A percentile compares a stretch with the other conserved stretches of the same genome.
These are phyloP conservation scores for Euclidium syriacum DNA, from an alignment of 345 rosid genomes.

Conservation along the genomic window DNA sequence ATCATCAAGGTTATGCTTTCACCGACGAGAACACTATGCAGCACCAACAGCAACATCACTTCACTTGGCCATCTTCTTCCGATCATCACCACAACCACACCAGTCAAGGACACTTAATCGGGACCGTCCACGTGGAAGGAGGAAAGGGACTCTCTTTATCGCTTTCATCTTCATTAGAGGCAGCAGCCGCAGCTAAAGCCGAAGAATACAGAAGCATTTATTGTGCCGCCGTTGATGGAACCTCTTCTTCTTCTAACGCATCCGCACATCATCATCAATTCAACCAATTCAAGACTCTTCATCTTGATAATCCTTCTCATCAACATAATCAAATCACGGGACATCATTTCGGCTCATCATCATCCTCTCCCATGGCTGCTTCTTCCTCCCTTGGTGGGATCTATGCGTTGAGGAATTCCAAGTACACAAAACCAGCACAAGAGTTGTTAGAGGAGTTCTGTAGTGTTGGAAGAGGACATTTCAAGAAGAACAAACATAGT, in stretches of 20 bases:
- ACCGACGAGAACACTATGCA: slow-evolving; percentile 18
- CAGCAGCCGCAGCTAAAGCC: slow-evolving; percentile 72
- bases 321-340: slow-evolving; percentile 11
- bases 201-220: slow-evolving; percentile 61
- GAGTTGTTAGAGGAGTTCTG: slow-evolving; percentile 92
- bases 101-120: slow-evolving; percentile 36
- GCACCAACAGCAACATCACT: slow-evolving; percentile 42
- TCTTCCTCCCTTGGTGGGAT: slow-evolving; percentile 30
- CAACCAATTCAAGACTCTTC: too few relatives aligned
- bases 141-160: slow-evolving; percentile 79
- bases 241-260: slow-evolving; percentile 7
- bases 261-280: not conserved
- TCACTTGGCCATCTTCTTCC: slow-evolving; percentile 54
- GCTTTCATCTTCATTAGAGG: slow-evolving; percentile 53
- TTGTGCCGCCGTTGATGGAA: slow-evolving; percentile 34
- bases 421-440: slow-evolving; percentile 66
- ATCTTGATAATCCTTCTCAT: too few relatives aligned
- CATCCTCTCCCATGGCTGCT: slow-evolving; percentile 26
- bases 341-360: slow-evolving; percentile 40
- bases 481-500: slow-evolving; percentile 23
- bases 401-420: slow-evolving; percentile 45
- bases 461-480: slow-evolving; percentile 63
- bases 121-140: slow-evolving; percentile 43
- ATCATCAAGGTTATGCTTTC: slow-evolving; percentile 33
- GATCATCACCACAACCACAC: slow-evolving; percentile 34